phyloP scores from a whole-genome alignment of 140 eudicot genomes.

The Bidens hawaiensis region DNA sequence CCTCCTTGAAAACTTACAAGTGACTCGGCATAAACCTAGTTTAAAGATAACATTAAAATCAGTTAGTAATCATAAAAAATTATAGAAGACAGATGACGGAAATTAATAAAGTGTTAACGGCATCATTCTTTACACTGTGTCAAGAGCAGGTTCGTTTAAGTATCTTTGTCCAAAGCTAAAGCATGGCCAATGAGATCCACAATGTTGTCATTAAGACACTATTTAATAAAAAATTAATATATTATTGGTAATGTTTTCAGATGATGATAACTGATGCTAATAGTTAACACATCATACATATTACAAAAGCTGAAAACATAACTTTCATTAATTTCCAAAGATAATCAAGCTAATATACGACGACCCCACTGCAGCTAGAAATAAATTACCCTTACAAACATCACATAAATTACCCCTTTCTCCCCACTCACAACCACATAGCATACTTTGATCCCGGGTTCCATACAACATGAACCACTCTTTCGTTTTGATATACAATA shows the following conservation, averaged over 20 bases:
- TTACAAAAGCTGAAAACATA: not conserved
- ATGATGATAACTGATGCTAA: not conserved
- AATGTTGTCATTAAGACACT: constrained; percentile 92
- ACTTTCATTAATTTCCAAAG: too few relatives aligned
- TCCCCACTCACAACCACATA: too few relatives aligned
- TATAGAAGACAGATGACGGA: not conserved
- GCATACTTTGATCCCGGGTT: too few relatives aligned
- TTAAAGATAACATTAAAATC: not conserved
- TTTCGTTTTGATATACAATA: too few relatives aligned
- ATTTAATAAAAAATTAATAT: constrained; percentile 45
- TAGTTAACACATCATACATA: too few relatives aligned
- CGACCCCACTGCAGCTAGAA: too few relatives aligned
- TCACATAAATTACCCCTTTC: too few relatives aligned
- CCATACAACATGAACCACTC: too few relatives aligned
- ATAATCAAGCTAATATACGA: too few relatives aligned
- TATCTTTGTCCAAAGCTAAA: constrained; percentile 83
- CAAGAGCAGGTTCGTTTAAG: constrained; percentile 79
- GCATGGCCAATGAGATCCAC: constrained; percentile 93
- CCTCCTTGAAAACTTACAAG: constrained; percentile 96
- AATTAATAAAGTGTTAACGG: constrained; percentile 26
- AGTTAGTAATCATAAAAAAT: constrained; percentile 6
- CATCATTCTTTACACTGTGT: constrained; percentile 87
- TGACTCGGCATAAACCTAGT: constrained; percentile 91
- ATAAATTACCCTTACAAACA: too few relatives aligned
- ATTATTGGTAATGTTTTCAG: not conserved